Base-by-base conservation (phyloP, 805 yeast genomes). In the Starmerella floris region DNA sequence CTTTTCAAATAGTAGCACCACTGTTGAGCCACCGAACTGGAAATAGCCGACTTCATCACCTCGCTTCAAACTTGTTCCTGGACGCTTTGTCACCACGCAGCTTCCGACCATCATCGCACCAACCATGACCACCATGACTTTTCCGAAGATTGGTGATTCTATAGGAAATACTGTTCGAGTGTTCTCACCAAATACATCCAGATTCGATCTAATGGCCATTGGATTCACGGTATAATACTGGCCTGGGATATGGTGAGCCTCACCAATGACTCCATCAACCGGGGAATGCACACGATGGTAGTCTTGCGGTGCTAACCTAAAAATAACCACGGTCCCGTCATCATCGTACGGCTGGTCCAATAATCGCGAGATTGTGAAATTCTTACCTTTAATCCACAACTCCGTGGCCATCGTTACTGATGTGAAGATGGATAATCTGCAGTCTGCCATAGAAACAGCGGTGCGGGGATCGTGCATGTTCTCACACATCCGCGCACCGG, bases 31-130 rank as follows among this genome's bases (percentile, higher is more conserved):
- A 13, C 98, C 98, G 64, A 88, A 88, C 57, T 87, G 83, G 70
- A 88, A 88, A 57, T 83, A 88, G 0, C 98, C 98, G 23, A 88
- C 61, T 54, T 88, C 97, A 34, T 82, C 87, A 3, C 91, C 82
- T 36, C 87, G 68, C 8, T 62, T 53, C 3, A 88, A 67, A 0
- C 41, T 30, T 35, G 75, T 75, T 2, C 83, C 84, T 36, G 69
- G 72, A 40, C 70, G 57, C 15, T 76, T 78, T 0, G 88, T 77
- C 23, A 88, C 59, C 0, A 84, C 71, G 2, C 79, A 85, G 2
- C 94, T 79, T 0, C 97, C 97, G 2, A 88, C 98, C 96, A 88
- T 85, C 97, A 91, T 88, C 0, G 98, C 98, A 28, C 98, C 98
- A 3, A 88, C 83, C 5, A 91, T 76, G 20, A 84, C 73, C 62